Percentiles rank a stretch among this genome's conserved stretches.
Evolutionary conservation across 805 yeast species (phyloP).

Genomic region (Ogataea populi-albae): DNA sequence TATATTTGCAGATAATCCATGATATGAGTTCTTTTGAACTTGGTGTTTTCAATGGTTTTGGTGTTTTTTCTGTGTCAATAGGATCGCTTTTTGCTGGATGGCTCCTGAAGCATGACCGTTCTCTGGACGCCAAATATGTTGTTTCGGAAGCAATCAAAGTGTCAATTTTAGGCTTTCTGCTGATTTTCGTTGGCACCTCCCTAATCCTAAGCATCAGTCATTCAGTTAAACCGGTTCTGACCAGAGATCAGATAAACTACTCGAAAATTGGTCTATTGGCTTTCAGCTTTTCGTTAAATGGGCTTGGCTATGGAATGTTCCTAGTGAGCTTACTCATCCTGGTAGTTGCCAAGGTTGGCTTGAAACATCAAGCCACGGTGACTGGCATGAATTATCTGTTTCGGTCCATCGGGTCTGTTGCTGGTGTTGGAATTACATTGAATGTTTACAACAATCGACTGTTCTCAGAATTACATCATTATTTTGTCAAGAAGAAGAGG

Average conservation of each 20-base stretch:
- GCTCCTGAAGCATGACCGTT: constrained; percentile 27
- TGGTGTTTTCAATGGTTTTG: constrained; percentile 40
- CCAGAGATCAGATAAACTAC: constrained; percentile 15
- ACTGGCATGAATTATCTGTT: constrained; percentile 49
- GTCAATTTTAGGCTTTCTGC: constrained; percentile 21
- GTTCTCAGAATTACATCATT: constrained; percentile 30
- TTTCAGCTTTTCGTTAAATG: constrained; percentile 31
- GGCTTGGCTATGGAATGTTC: constrained; percentile 41
- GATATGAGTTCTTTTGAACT: constrained; percentile 36
- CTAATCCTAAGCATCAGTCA: constrained; percentile 16
- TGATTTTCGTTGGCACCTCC: constrained; percentile 23
- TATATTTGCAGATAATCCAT: constrained; percentile 44
- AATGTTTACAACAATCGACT: constrained; percentile 36
- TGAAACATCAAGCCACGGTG: constrained; percentile 45
- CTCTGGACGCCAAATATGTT: constrained; percentile 15
- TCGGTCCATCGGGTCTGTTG: constrained; percentile 46
- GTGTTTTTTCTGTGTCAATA: constrained; percentile 37
- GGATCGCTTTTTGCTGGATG: constrained; percentile 41
- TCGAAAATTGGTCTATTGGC: constrained; percentile 21
- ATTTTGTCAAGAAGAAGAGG: constrained; percentile 25
- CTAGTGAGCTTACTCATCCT: constrained; percentile 38
- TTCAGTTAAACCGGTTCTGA: constrained; percentile 24
- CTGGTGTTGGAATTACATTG: constrained; percentile 44
- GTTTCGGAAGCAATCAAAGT: constrained; percentile 22
- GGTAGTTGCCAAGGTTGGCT: constrained; percentile 43